A percentile compares a stretch with the other conserved stretches of the same genome.
Evolutionary conservation across 371 early-diverging fungal species (phyloP).

Genomic region (Mortierella sp.): DNA sequence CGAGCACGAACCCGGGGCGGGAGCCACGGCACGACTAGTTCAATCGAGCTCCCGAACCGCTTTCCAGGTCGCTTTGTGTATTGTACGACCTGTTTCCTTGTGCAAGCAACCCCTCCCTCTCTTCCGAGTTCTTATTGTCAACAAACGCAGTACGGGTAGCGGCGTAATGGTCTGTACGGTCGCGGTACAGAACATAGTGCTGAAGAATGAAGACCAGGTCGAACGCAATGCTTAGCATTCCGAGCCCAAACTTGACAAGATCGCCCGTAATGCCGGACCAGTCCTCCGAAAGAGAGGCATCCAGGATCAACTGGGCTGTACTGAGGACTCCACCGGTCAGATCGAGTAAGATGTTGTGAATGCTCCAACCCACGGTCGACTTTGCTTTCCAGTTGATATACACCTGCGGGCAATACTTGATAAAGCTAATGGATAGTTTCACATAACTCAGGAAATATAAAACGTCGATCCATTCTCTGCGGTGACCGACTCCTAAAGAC

Average conservation of each 20-base stretch:
- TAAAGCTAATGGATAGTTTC: conserved; percentile 79
- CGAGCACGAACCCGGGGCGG: neutral
- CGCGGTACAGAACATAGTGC: conserved; percentile 80
- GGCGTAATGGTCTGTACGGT: conserved; percentile 46
- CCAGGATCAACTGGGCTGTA: conserved; percentile 81
- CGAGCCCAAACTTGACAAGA: conserved; percentile 79
- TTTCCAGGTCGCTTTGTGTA: neutral
- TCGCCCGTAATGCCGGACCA: conserved; percentile 80
- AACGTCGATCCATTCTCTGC: conserved; percentile 66
- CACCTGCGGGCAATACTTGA: conserved; percentile 93
- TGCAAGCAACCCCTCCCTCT: neutral
- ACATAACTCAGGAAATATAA: conserved; percentile 83
- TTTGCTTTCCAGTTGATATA: conserved; percentile 79
- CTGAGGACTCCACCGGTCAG: conserved; percentile 89
- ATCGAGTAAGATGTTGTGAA: conserved; percentile 91
- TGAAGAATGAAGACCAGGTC: conserved; percentile 87
- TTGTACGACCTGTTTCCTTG: neutral
- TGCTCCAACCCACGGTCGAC: conserved; percentile 94
- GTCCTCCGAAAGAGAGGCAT: conserved; percentile 72
- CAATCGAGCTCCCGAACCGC: neutral
- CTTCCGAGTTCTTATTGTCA: neutral
- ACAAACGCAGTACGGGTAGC: too few relatives aligned
- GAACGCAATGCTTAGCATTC: conserved; percentile 82
- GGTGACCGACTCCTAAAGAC: neutral
- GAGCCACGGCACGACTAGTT: too few relatives aligned